phyloP scores from a whole-genome alignment of 192 early-diverging fungal genomes.

The Linnemannia schmuckeri region DNA sequence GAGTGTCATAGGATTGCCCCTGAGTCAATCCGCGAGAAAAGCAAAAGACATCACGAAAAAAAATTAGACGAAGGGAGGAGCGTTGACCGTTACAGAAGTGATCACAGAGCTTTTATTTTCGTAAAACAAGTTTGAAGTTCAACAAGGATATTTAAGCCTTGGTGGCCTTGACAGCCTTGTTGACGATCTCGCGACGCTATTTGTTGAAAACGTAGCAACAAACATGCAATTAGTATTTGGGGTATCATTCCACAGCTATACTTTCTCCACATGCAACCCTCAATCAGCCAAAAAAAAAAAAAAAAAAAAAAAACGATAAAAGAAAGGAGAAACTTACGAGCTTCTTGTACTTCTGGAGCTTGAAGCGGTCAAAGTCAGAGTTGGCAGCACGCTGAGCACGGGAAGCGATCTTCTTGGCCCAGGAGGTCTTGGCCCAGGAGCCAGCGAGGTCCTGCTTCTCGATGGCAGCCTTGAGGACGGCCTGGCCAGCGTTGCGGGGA shows the following conservation, averaged over 20 bases:
- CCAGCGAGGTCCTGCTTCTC: slow-evolving; percentile 87
- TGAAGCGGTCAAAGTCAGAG: slow-evolving; percentile 98
- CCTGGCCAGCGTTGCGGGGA: slow-evolving; percentile 85
- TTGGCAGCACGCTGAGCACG: slow-evolving; percentile 83
- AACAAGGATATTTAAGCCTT: slow-evolving; percentile 52
- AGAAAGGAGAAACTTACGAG: slow-evolving; percentile 69
- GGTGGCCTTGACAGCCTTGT: slow-evolving; percentile 56
- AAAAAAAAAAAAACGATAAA: neutral
- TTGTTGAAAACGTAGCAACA: neutral
- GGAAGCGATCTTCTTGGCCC: slow-evolving; percentile 96
- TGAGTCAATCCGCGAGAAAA: neutral
- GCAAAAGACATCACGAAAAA: neutral
- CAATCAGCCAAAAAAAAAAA: neutral
- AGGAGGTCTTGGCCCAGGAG: slow-evolving; percentile 90
- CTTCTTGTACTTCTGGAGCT: slow-evolving; percentile 95
- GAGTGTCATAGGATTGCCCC: no score
- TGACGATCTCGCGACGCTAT: slow-evolving; percentile 56
- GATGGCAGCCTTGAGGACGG: slow-evolving; percentile 82
- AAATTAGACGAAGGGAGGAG: neutral
- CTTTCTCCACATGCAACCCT: neutral
- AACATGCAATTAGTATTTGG: neutral
- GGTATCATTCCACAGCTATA: neutral
- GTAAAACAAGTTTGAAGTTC: slow-evolving; percentile 30
- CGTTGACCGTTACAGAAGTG: slow-evolving; percentile 19
- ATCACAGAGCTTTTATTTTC: slow-evolving; percentile 37